Evolutionary conservation across 2,329 filamentous ascomycete genomes (phyloP).

Genomic region (Diplodia sapinea): DNA sequence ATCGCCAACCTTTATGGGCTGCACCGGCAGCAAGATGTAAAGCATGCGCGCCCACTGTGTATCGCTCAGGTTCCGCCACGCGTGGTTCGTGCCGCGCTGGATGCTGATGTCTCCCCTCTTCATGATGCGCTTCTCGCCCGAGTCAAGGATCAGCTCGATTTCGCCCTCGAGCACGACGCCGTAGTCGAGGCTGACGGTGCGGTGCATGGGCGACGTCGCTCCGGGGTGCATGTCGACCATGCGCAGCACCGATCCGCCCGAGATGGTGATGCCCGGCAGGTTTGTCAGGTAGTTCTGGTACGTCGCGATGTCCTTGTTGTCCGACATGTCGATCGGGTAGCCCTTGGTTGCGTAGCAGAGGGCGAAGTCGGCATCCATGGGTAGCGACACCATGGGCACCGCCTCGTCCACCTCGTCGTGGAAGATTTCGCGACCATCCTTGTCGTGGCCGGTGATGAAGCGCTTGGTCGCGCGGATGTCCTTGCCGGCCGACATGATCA

Average conservation of each 20-base stretch:
- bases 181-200: slow-evolving; percentile 50
- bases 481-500: slow-evolving; percentile 16
- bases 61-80: slow-evolving; percentile 28
- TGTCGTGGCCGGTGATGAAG: slow-evolving; percentile 47
- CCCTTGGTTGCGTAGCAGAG: slow-evolving; percentile 58
- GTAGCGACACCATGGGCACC: slow-evolving; percentile 46
- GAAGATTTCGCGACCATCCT: slow-evolving; percentile 46
- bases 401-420: slow-evolving; percentile 45
- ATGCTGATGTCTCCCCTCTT: slow-evolving; percentile 31
- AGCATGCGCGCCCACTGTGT: slow-evolving; percentile 47
- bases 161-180: slow-evolving; percentile 49
- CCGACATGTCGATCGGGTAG: slow-evolving; percentile 55
- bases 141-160: slow-evolving; percentile 47
- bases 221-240: slow-evolving; percentile 48
- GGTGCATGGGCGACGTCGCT: slow-evolving; percentile 48
- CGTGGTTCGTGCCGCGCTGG: slow-evolving; percentile 31
- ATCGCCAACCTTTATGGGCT: slow-evolving; percentile 43
- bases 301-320: slow-evolving; percentile 53
- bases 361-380: slow-evolving; percentile 55
- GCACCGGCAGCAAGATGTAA: slow-evolving; percentile 46
- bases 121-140: slow-evolving; percentile 42
- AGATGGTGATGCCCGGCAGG: slow-evolving; percentile 58
- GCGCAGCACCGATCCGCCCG: slow-evolving; percentile 55
- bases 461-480: slow-evolving; percentile 36
- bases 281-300: slow-evolving; percentile 54